Conservation (phyloP, 139 green algal species). For the Astrephomene gubernaculifera region DNA sequence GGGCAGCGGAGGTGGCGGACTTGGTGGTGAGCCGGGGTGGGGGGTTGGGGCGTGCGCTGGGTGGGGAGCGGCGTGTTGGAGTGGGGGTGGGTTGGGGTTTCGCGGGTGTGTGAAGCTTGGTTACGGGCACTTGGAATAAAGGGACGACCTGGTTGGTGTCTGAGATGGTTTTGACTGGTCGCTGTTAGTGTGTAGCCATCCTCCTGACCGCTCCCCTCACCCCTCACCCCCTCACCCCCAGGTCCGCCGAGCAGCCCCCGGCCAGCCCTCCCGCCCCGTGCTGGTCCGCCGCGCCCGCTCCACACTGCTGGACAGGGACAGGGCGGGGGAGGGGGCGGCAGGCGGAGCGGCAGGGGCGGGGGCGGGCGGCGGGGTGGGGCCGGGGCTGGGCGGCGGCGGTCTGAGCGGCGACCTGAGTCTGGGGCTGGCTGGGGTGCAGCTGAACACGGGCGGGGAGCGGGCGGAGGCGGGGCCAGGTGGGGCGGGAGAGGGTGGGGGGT, state of each 20-base stretch:
- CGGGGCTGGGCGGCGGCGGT: neutral
- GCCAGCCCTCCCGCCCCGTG: constrained; percentile 1
- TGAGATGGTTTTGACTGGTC: too few relatives aligned
- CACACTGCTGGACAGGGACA: neutral
- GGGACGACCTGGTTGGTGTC: too few relatives aligned
- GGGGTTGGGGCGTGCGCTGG: too few relatives aligned
- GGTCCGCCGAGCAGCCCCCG: neutral
- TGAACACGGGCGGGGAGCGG: neutral
- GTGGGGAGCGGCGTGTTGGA: too few relatives aligned
- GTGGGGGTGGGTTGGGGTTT: too few relatives aligned
- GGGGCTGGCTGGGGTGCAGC: constrained; percentile 30
- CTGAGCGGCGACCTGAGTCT: neutral
- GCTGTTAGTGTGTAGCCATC: too few relatives aligned
- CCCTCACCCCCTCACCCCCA: too few relatives aligned
- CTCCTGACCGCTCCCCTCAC: too few relatives aligned
- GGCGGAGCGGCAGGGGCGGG: neutral
- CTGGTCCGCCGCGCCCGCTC: constrained; percentile 10
- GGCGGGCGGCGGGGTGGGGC: neutral
- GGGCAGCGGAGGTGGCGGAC: neutral
- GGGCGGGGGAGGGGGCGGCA: neutral
- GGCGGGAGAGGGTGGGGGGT: neutral
- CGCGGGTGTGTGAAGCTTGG: too few relatives aligned
- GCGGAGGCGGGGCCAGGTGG: constrained; percentile 19
- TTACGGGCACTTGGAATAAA: too few relatives aligned
- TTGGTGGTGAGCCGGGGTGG: neutral